phyloP scores from a whole-genome alignment of 2,329 filamentous ascomycete species.

The Pseudogymnoascus sp. region DNA sequence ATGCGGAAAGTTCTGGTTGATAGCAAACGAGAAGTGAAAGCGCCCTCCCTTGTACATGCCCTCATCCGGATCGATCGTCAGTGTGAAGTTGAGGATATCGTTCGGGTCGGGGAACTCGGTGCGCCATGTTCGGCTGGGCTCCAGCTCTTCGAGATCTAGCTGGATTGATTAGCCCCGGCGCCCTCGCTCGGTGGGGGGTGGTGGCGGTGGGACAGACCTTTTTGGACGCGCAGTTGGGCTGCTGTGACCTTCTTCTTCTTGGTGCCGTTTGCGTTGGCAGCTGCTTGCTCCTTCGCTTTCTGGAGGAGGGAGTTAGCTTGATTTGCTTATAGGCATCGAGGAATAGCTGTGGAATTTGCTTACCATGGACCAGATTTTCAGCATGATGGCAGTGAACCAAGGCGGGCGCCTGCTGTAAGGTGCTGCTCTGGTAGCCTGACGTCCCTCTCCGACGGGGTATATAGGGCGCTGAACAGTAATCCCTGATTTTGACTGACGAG shows the following conservation, averaged over 20 bases:
- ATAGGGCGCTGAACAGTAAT: neutral
- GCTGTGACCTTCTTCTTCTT: conserved; percentile 99
- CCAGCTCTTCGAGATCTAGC: conserved; percentile 71
- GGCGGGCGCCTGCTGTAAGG: neutral
- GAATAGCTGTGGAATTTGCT: conserved; percentile 22
- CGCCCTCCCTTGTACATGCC: conserved; percentile 77
- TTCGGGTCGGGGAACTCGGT: conserved; percentile 75
- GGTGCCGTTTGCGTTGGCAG: conserved; percentile 71
- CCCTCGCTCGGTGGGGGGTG: neutral
- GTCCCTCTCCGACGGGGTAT: neutral
- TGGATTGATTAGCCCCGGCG: neutral
- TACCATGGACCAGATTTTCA: conserved; percentile 99
- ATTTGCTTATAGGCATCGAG: neutral
- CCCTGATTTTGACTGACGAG: neutral
- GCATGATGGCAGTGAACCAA: conserved; percentile 54
- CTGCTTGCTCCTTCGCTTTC: conserved; percentile 96
- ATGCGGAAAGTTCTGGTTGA: conserved; percentile 93
- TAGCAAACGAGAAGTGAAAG: conserved; percentile 85
- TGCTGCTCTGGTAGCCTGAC: neutral
- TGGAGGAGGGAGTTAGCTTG: conserved; percentile 34
- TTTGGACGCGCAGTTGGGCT: conserved; percentile 89
- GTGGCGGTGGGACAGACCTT: conserved; percentile 52
- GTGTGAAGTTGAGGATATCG: conserved; percentile 76
- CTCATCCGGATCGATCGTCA: conserved; percentile 79
- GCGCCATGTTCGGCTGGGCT: conserved; percentile 70